Base-by-base conservation (phyloP, 2,329 filamentous ascomycete genomes). In the Colletotrichum lini region DNA sequence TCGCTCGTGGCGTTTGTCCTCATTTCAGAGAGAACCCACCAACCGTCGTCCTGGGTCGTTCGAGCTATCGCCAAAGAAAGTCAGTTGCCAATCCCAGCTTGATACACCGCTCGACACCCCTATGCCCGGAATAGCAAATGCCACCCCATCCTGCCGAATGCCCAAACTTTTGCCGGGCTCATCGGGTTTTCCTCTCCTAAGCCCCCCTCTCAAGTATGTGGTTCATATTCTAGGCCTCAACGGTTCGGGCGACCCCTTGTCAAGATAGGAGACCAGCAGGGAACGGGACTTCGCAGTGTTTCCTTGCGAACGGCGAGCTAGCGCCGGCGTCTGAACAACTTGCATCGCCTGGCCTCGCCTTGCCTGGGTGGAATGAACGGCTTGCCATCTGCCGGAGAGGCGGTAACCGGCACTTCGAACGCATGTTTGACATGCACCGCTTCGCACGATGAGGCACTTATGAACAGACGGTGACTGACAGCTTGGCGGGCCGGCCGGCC, bases 1-100 rank as follows among this genome's bases (percentile, higher is more conserved):
- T 71, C 65, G 45, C 57, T 26, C 16, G 68, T 71, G 68, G 68
- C 68, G 68, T 67, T 26, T 38, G 4, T 50, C 45, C 16, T 23
- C 50, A 62, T 71, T 47, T 47, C 64, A 38, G 38, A 38, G 12
- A 38, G 3, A 38, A 38, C 10, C 35, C 35, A 49, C n/a, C 38
- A 56, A 21, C 64, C 68, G n/a, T 44, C 57, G 50, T 57, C 45
- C 47, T 62, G 58, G 57, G 64, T 67, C 52, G 45, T 40, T 58
- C 9, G 40, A 58, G 40, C 30, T 10, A 54, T 56, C 44, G 12
- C 53, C 59, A 63, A 38, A 38, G 35, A 38, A 38, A 61, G 30
- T 18, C n/a, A 26, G 15, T 40, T 26, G 18, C 12, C n/a, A 26
- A 38, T 40, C 8, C 26, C 30, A 21, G 42, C 35, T 21, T 50